Conservation (phyloP, 352 stramenopile species). For the Elongisporangium prolatum region DNA sequence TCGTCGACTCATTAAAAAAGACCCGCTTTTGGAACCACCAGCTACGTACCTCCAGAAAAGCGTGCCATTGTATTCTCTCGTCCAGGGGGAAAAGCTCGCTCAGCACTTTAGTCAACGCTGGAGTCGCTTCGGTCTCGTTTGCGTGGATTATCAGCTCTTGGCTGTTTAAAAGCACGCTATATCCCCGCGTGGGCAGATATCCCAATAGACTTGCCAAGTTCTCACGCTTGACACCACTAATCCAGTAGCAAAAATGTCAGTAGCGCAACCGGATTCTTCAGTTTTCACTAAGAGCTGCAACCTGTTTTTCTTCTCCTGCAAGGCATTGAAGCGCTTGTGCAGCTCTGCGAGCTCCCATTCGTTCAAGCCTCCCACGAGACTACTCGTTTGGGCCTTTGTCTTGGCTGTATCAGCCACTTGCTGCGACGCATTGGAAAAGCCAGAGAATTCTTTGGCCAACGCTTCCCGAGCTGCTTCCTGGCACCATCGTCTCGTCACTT, state of each 20-base stretch:
- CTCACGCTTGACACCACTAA: slow-evolving; percentile 15
- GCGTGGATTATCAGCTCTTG: not conserved
- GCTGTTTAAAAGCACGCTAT: not conserved
- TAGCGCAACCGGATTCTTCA: not conserved
- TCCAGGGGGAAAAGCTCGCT: slow-evolving; percentile 9
- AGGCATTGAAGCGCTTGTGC: slow-evolving; percentile 39
- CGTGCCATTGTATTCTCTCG: slow-evolving; percentile 6
- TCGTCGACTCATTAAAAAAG: too few species aligned
- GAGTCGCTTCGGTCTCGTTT: not conserved
- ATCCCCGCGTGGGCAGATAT: slow-evolving; percentile 23
- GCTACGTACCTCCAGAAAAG: slow-evolving; percentile 9
- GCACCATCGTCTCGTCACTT: not conserved
- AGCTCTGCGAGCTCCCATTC: slow-evolving; percentile 49
- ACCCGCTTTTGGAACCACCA: not conserved
- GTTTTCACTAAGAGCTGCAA: slow-evolving; percentile 2
- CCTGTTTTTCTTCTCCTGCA: slow-evolving; percentile 39
- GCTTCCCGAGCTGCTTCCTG: slow-evolving; percentile 24
- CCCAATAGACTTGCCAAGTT: slow-evolving; percentile 10
- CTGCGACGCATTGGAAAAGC: slow-evolving; percentile 30
- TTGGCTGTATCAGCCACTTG: slow-evolving; percentile 7
- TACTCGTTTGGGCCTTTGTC: slow-evolving; percentile 7
- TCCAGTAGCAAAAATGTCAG: not conserved
- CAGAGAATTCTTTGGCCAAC: slow-evolving; percentile 32
- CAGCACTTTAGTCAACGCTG: not conserved
- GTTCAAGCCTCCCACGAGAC: slow-evolving; percentile 23